phyloP scores from a whole-genome alignment of 2,329 filamentous ascomycete genomes.

The Ilyonectria destructans region DNA sequence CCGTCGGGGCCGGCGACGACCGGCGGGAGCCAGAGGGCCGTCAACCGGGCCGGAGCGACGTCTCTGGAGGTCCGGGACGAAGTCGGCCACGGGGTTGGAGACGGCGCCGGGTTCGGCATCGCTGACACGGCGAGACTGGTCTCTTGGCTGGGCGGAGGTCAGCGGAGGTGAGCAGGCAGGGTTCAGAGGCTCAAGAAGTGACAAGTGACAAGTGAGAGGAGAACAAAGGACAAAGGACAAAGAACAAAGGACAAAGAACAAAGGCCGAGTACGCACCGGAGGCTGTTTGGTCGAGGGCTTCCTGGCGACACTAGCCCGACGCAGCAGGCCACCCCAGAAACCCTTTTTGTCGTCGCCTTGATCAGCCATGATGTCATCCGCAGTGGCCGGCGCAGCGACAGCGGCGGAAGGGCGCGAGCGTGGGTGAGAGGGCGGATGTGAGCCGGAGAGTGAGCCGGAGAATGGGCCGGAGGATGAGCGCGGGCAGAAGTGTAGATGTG shows the following conservation, averaged over 20 bases:
- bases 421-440: constrained; percentile 11
- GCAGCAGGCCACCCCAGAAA: constrained; percentile 67
- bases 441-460: background rate
- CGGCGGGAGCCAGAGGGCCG: constrained; percentile 32
- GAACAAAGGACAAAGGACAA: background rate
- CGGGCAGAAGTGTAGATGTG: background rate
- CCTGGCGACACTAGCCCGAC: constrained; percentile 61
- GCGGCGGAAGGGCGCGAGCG: constrained; percentile 19
- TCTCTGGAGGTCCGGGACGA: constrained; percentile 45
- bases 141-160: constrained; percentile 23
- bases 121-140: constrained; percentile 40
- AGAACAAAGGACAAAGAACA: background rate
- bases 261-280: constrained; percentile 40
- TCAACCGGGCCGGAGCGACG: constrained; percentile 40
- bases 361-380: constrained; percentile 54
- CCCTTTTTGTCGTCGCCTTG: constrained; percentile 58
- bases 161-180: background rate
- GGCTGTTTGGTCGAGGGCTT: constrained; percentile 40
- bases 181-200: constrained; percentile 3
- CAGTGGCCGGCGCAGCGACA: constrained; percentile 29
- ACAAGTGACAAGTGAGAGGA: background rate
- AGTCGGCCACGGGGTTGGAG: constrained; percentile 57
- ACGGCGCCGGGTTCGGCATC: constrained; percentile 38
- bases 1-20: constrained; percentile 62
- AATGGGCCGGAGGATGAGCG: background rate